These are phyloP conservation scores for Cytospora piceicola DNA, from an alignment of 2,329 filamentous ascomycete species.

Conservation along the genomic window DNA sequence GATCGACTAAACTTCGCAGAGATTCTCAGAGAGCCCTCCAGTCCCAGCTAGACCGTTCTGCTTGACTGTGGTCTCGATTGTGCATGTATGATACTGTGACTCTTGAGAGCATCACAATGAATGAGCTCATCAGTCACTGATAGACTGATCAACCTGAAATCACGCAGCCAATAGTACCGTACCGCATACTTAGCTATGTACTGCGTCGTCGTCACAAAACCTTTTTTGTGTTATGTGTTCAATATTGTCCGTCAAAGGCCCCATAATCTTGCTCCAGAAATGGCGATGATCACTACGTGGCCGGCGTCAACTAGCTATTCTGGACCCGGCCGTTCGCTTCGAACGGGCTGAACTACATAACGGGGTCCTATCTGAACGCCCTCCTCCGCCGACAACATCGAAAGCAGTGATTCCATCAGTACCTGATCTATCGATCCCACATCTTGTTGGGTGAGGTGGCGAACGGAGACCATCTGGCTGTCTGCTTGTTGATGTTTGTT, in stretches of 20 bases:
- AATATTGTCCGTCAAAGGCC: neutral
- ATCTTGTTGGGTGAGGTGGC: neutral
- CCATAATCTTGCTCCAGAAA: neutral
- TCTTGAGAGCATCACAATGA: too few relatives aligned
- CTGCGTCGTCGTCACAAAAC: neutral
- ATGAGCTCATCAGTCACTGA: neutral
- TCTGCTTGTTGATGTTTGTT: neutral
- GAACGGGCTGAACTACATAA: neutral
- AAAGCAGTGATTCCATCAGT: neutral
- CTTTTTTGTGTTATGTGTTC: neutral
- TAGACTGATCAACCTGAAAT: neutral
- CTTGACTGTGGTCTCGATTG: too few relatives aligned
- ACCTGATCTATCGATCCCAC: neutral
- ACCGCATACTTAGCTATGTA: neutral
- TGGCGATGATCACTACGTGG: conserved; percentile 1
- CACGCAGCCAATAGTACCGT: neutral
- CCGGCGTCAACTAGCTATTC: neutral
- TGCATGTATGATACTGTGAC: neutral
- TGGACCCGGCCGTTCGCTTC: neutral
- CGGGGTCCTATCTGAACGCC: neutral
- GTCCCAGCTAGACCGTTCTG: too few relatives aligned
- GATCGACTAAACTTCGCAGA: too few relatives aligned
- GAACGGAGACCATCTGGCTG: neutral
- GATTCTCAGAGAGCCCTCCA: too few relatives aligned
- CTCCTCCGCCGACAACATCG: neutral